Evolutionary conservation across 805 yeast species (phyloP).

Genomic region (Candida saitoana): DNA sequence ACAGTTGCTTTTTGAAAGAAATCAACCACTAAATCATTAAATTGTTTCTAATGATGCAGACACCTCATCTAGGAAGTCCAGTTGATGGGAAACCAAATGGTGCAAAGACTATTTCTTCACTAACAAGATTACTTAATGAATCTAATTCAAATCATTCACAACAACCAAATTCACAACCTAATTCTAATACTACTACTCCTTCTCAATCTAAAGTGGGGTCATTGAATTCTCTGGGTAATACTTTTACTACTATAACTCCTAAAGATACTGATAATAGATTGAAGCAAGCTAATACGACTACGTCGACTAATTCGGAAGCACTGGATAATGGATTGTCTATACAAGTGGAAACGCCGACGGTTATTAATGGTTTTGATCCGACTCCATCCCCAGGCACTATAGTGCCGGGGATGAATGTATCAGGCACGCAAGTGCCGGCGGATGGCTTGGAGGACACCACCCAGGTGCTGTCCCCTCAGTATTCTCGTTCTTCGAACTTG

Average conservation of each 20-base stretch:
- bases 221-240: conserved; percentile 9
- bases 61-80: conserved; percentile 1
- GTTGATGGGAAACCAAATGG: conserved; percentile 3
- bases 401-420: too few relatives aligned
- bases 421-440: too few relatives aligned
- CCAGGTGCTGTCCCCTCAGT: conserved; percentile 5
- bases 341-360: conserved; percentile 2
- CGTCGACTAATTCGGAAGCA: neutral
- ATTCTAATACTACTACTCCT: conserved; percentile 9
- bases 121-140: conserved; percentile 36
- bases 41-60: neutral
- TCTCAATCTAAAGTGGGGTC: conserved; percentile 9
- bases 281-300: neutral
- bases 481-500: neutral
- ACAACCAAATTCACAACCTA: neutral
- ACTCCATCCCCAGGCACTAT: conserved; percentile 7
- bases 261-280: neutral
- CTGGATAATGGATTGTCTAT: neutral
- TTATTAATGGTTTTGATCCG: conserved; percentile 9
- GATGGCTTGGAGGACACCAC: too few relatives aligned
- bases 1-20: neutral
- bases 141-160: conserved; percentile 12
- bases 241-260: neutral
- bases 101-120: conserved; percentile 29
- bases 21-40: too few relatives aligned